These are phyloP conservation scores for Ophiocordyceps camponoti-leonardi DNA, from an alignment of 2,329 filamentous ascomycete genomes.

Conservation along the genomic window DNA sequence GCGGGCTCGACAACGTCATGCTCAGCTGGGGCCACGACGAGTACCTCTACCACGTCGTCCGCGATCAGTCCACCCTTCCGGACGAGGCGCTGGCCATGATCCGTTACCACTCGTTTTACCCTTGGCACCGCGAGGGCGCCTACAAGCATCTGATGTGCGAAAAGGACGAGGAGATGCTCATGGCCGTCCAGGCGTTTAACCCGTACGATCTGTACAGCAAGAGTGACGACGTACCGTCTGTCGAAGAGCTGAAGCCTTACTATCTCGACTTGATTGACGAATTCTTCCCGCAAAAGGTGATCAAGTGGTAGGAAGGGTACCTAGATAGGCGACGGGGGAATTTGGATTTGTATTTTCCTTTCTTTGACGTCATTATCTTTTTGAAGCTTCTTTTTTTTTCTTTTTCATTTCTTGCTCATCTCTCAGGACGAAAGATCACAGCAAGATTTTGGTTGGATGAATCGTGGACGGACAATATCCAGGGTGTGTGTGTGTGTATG, in stretches of 20 bases:
- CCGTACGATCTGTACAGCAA: constrained; percentile 88
- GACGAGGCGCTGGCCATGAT: constrained; percentile 82
- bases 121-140: constrained; percentile 71
- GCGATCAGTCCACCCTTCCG: constrained; percentile 64
- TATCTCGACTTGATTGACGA: constrained; percentile 25
- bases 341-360: background rate
- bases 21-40: constrained; percentile 83
- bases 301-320: constrained; percentile 24
- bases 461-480: background rate
- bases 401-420: background rate
- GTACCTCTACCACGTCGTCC: constrained; percentile 74
- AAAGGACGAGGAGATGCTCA: constrained; percentile 63
- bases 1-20: constrained; percentile 77
- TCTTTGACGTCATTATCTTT: background rate
- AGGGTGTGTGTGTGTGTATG: background rate
- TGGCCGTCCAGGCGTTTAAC: constrained; percentile 73
- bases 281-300: constrained; percentile 21
- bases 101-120: constrained; percentile 83
- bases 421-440: background rate
- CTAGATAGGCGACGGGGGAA: no score
- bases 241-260: constrained; percentile 53
- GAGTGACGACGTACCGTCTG: constrained; percentile 62
- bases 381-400: background rate
- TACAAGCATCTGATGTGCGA: constrained; percentile 73
- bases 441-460: no score